Base-by-base conservation (phyloP, 352 stramenopile genomes). In the Saprolegnia diclina region DNA sequence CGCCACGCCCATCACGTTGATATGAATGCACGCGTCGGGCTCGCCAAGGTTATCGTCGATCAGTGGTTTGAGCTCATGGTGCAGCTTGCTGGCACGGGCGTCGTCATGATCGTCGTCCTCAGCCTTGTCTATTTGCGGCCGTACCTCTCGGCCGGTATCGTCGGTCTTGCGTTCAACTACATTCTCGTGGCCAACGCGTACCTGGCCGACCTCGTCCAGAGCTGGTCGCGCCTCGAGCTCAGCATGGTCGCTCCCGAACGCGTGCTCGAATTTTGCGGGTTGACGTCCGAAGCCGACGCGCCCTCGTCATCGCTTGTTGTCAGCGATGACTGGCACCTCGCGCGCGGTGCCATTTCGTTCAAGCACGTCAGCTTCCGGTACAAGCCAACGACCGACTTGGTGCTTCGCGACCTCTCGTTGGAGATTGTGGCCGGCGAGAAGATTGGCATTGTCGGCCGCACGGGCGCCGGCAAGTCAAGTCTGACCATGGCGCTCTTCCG, bases 231-330 rank as follows among this genome's bases (percentile, higher is more conserved):
- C 50, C 94, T 90, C 1, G 91, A 97, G 74, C 88, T 90, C n/a
- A 83, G 96, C 45, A 95, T 97, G 85, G 92, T 97, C n/a, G 82
- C 84, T 7, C 87, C 96, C 7, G 90, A 97, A 71, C 86, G 90
- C 18, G 79, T 97, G 35, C 81, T 89, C 26, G 88, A 96, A 72
- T 97, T 95, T 75, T 70, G 75, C 0, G 75, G 80, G 59, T 57
- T 94, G 13, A 63, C 78, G 4, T 64, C 73, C 5, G 85, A 92
- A 71, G 22, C 66, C 66, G 4, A 65, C 24, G 80, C 80, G 79
- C 82, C 85, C 16, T 62, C 67, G 7, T 64, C 65, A 29, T 84
- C 85, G 0, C 67, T 76, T 35, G 79, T 95, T 37, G 70, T 76
- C 24, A 73, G 94, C 24, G 42, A 71, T 1, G 73, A 72, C 11